A percentile compares a stretch with the other conserved stretches of the same genome.
Conservation (phyloP, 225 moss, liverwort and hornwort species). For the Lunularia cruciata region DNA sequence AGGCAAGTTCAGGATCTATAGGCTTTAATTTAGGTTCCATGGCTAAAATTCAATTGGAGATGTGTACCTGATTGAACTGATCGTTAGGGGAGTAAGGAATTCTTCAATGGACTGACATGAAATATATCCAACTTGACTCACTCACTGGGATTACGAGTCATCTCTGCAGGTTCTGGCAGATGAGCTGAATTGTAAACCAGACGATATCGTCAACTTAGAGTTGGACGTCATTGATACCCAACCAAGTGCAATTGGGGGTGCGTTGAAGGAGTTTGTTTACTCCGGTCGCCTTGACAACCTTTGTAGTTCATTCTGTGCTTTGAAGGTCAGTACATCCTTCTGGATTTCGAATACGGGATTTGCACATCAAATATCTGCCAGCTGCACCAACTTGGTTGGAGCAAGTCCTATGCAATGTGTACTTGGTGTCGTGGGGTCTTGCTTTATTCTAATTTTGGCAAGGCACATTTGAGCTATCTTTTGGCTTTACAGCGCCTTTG, state of each 20-base stretch:
- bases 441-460: no score
- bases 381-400: no score
- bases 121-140: no score
- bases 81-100: neutral
- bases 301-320: constrained; percentile 89
- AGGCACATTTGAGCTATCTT: no score
- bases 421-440: no score
- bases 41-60: neutral
- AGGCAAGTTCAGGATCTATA: constrained; percentile 37
- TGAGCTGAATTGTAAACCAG: constrained; percentile 67
- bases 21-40: neutral
- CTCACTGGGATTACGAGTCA: neutral
- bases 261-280: constrained; percentile 89
- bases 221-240: constrained; percentile 91
- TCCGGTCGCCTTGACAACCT: constrained; percentile 97
- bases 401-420: no score
- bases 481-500: no score
- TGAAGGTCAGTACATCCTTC: constrained; percentile 64
- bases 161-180: constrained; percentile 62
- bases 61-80: neutral
- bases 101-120: no score
- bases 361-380: no score
- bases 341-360: neutral
- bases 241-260: constrained; percentile 80
- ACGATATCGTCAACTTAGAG: constrained; percentile 82